These are phyloP conservation scores for Sanguinoderma infundibulare DNA, from an alignment of 1,284 basidiomycete species.

Conservation along the genomic window DNA sequence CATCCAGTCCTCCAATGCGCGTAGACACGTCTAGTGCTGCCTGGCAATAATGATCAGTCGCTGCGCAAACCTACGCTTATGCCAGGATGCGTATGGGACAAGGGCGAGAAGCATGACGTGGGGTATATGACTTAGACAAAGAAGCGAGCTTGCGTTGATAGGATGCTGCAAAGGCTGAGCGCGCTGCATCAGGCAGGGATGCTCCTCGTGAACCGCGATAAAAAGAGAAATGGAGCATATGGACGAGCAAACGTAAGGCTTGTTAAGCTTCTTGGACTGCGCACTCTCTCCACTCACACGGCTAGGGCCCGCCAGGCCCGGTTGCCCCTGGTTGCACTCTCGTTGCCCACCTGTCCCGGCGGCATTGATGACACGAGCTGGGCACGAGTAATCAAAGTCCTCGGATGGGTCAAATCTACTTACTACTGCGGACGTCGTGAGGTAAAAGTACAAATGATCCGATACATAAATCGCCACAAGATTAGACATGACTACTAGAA, in stretches of 20 bases:
- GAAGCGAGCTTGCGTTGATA: slow-evolving; percentile 9
- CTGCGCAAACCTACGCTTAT: slow-evolving; percentile 1
- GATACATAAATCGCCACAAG: slow-evolving; percentile 20
- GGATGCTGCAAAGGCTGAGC: slow-evolving; percentile 8
- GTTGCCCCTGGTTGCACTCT: no score
- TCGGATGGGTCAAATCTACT: slow-evolving; percentile 12
- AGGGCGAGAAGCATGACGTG: slow-evolving; percentile 11
- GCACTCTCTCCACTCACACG: slow-evolving; percentile 17
- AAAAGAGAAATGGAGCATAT: slow-evolving; percentile 20
- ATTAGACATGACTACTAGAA: slow-evolving; percentile 27
- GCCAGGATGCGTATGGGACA: slow-evolving; percentile 12
- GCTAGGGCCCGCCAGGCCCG: no score
- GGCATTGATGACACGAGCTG: no score
- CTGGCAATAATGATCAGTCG: not conserved
- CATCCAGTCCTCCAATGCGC: slow-evolving; percentile 1
- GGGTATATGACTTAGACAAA: slow-evolving; percentile 14
- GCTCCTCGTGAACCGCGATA: slow-evolving; percentile 17
- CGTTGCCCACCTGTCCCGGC: no score
- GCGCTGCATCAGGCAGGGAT: slow-evolving; percentile 12
- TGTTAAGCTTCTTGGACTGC: not conserved
- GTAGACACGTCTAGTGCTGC: slow-evolving; percentile 15
- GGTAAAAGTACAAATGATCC: slow-evolving; percentile 28
- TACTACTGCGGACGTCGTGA: slow-evolving; percentile 8
- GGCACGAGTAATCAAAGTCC: slow-evolving; percentile 15
- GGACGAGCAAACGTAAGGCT: not conserved